Conservation (phyloP, 192 early-diverging fungal genomes). For the Kickxella alabastrina region DNA sequence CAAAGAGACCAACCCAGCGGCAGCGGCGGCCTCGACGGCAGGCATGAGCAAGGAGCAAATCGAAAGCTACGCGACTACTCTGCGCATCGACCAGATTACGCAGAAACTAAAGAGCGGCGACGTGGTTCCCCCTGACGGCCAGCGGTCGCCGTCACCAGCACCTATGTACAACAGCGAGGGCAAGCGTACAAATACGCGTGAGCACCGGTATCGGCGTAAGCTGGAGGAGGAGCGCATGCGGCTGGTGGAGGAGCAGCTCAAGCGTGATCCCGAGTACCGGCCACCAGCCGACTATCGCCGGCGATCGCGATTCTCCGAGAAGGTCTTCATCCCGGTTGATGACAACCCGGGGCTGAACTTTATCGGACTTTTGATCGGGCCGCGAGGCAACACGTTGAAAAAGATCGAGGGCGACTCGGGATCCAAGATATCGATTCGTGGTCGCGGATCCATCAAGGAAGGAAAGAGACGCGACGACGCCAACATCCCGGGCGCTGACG, state of each 20-base stretch:
- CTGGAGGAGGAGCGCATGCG: constrained; percentile 90
- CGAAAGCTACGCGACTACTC: constrained; percentile 65
- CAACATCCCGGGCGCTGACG: constrained; percentile 60
- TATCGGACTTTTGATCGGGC: constrained; percentile 94
- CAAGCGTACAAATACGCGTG: constrained; percentile 94
- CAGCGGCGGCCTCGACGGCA: constrained; percentile 74
- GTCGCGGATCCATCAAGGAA: constrained; percentile 94
- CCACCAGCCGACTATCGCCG: constrained; percentile 90
- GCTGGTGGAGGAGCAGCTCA: constrained; percentile 76
- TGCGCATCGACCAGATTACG: constrained; percentile 90
- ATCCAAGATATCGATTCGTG: constrained; percentile 94
- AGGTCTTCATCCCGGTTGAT: constrained; percentile 91
- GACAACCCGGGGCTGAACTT: constrained; percentile 98
- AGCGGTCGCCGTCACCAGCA: constrained; percentile 92
- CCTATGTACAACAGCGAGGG: constrained; percentile 90
- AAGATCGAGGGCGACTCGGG: constrained; percentile 93
- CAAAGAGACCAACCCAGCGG: constrained; percentile 65
- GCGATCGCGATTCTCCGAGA: constrained; percentile 79
- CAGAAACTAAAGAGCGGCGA: constrained; percentile 77
- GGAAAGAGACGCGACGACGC: constrained; percentile 72
- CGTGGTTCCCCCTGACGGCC: constrained; percentile 64
- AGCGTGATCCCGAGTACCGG: constrained; percentile 72
- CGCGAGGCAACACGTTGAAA: constrained; percentile 94
- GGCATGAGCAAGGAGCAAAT: constrained; percentile 75
- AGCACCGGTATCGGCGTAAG: constrained; percentile 83